Percentiles rank a stretch among this genome's conserved stretches.
phyloP scores from a whole-genome alignment of 176 grass and related monocot genomes.

The Metroxylon sagu region DNA sequence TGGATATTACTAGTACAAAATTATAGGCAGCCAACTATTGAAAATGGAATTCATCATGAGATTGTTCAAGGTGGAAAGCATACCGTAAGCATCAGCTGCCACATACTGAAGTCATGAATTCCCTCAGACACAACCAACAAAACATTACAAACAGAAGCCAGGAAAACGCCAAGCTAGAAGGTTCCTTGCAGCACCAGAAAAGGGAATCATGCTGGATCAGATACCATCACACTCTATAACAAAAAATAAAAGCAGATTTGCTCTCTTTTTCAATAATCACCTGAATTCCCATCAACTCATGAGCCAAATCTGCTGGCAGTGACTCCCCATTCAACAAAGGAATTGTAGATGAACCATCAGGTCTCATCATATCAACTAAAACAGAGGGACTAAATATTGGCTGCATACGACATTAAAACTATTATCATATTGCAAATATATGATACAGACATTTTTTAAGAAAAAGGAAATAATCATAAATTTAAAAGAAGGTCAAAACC shows the following conservation, averaged over 20 bases:
- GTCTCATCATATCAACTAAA: constrained; percentile 80
- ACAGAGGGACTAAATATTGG: constrained; percentile 80
- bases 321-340: constrained; percentile 59
- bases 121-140: constrained; percentile 82
- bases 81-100: constrained; percentile 91
- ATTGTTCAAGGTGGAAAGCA: constrained; percentile 20
- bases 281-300: constrained; percentile 96
- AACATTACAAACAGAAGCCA: constrained; percentile 90
- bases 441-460: no score
- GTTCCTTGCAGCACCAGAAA: constrained; percentile 62
- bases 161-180: constrained; percentile 89
- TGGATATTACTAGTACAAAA: no score
- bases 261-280: constrained; percentile 29
- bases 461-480: no score
- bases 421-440: no score
- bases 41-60: neutral
- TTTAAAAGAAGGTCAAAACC: no score
- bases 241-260: constrained; percentile 4
- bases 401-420: constrained; percentile 32
- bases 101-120: constrained; percentile 63
- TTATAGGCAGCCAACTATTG: no score
- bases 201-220: constrained; percentile 36
- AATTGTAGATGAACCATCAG: constrained; percentile 72
- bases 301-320: constrained; percentile 73
- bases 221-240: constrained; percentile 7